Percentiles rank a stretch among this genome's conserved stretches.
phyloP scores from a whole-genome alignment of 495 filamentous ascomycete genomes.

The Annulohypoxylon nitens region DNA sequence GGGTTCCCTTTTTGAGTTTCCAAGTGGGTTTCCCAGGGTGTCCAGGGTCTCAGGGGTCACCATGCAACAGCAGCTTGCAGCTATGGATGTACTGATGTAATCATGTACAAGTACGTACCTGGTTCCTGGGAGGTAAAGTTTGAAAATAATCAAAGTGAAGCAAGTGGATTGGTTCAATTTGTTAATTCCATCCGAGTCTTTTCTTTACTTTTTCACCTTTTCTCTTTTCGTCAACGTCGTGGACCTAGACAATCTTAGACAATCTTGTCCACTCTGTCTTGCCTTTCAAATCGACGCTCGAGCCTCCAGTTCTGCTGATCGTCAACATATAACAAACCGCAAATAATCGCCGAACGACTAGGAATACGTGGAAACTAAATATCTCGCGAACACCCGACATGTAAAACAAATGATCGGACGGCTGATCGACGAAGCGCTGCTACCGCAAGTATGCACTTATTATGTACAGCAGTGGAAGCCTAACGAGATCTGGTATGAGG shows the following conservation, averaged over 20 bases:
- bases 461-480: background rate
- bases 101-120: too few species aligned
- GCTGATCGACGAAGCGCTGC: conserved; percentile 20
- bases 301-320: conserved; percentile 39
- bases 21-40: conserved; percentile 21
- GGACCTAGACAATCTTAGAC: background rate
- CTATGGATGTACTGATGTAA: too few species aligned
- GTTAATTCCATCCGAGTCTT: conserved; percentile 19
- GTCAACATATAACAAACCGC: conserved; percentile 29
- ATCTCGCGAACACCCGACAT: conserved; percentile 27
- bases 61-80: background rate
- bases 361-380: conserved; percentile 6
- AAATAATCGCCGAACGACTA: conserved; percentile 39
- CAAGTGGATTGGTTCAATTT: conserved; percentile 19
- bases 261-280: conserved; percentile 1
- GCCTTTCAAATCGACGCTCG: conserved; percentile 17
- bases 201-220: background rate
- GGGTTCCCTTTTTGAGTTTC: conserved; percentile 13
- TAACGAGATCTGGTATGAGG: background rate
- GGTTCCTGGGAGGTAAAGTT: conserved; percentile 11
- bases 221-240: background rate
- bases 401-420: conserved; percentile 30
- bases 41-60: conserved; percentile 25
- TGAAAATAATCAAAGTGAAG: background rate
- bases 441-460: conserved; percentile 1